A percentile compares a stretch with the other conserved stretches of the same genome.
Evolutionary conservation across 805 yeast species (phyloP).

Genomic region (Blastobotrys parvus): DNA sequence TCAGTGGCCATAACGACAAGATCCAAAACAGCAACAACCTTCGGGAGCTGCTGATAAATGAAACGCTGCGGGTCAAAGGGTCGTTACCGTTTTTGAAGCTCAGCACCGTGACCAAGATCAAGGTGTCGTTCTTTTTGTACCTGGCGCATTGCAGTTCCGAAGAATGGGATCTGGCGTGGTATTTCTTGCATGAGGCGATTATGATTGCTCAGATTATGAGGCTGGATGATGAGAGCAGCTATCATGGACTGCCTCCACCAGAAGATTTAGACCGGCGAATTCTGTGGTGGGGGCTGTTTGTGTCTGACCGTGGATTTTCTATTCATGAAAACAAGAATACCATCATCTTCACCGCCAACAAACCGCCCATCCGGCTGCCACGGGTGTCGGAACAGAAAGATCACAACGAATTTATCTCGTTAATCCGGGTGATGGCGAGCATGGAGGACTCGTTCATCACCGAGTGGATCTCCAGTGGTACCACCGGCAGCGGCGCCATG

Average conservation of each 20-base stretch:
- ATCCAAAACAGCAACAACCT: background rate
- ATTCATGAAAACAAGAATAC: constrained; percentile 6
- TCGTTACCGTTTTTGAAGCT: background rate
- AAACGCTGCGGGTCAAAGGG: constrained; percentile 5
- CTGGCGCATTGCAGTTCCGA: constrained; percentile 6
- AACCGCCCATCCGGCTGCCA: background rate
- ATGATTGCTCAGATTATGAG: constrained; percentile 3
- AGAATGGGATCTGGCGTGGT: constrained; percentile 7
- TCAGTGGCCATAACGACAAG: background rate
- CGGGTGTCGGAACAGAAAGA: background rate
- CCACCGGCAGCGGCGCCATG: background rate
- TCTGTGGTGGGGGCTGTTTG: constrained; percentile 9
- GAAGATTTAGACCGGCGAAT: constrained; percentile 5
- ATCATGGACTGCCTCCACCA: background rate
- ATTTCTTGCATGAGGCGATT: constrained; percentile 6
- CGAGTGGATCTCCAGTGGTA: constrained; percentile 1
- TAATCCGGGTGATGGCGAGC: constrained; percentile 6
- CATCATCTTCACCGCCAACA: constrained; percentile 1
- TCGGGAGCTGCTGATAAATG: constrained; percentile 4
- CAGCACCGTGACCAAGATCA: background rate
- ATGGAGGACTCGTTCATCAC: constrained; percentile 6
- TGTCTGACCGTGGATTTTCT: constrained; percentile 9
- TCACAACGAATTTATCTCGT: constrained; percentile 4
- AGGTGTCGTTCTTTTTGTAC: constrained; percentile 6
- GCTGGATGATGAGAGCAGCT: constrained; percentile 4